These are phyloP conservation scores for Acacia pycnantha DNA, from an alignment of 331 rosid species.

Conservation along the genomic window DNA sequence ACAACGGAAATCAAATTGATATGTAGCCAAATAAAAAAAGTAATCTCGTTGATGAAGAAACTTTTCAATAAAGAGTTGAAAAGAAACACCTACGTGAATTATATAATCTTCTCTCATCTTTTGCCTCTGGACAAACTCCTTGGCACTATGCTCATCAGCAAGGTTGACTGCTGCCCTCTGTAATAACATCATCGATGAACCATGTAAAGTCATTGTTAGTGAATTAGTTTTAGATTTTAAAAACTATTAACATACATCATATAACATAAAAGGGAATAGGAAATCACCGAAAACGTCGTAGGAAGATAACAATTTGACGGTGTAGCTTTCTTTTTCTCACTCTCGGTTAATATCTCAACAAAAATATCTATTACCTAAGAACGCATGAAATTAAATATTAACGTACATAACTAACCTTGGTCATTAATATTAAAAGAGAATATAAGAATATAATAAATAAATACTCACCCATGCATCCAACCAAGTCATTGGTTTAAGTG, in stretches of 20 bases:
- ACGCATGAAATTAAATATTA: too few species aligned
- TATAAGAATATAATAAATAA: background rate
- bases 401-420: too few species aligned
- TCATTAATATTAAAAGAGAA: too few species aligned
- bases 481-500: background rate
- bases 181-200: too few species aligned
- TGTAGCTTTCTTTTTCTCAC: too few species aligned
- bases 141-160: too few species aligned
- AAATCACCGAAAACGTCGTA: too few species aligned
- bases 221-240: background rate
- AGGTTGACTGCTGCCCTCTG: background rate
- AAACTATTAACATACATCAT: background rate
- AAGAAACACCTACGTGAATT: background rate
- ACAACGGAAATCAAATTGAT: background rate
- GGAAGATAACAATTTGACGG: too few species aligned
- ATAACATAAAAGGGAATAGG: background rate
- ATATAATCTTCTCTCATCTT: background rate
- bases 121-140: background rate
- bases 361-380: too few species aligned
- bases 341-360: too few species aligned
- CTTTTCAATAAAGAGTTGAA: background rate
- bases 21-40: background rate
- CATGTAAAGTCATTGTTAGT: too few species aligned
- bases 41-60: background rate
- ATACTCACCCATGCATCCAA: background rate